Base-by-base conservation (phyloP, 1,284 basidiomycete species). In the Apiotrichum gracile region DNA sequence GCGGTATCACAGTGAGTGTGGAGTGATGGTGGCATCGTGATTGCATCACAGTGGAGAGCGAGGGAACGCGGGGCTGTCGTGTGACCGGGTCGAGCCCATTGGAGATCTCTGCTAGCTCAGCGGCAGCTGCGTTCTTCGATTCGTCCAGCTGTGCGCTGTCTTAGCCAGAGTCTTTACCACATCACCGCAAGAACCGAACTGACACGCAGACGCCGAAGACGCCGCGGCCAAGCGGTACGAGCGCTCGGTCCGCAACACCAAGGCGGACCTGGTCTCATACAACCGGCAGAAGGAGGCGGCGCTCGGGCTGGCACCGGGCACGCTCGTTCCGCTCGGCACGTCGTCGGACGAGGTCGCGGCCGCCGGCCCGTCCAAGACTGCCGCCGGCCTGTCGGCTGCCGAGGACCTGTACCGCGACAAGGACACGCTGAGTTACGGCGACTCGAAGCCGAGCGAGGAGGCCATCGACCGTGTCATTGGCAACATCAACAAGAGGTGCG, bases 401-500 rank as follows among this genome's bases (percentile, higher is more conserved):
- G 89, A 92, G 60, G 83, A 82, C 60, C 78, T 94, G 39, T 96
- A 96, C 72, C 83, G 91, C 53, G 90, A 92, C 63, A 87, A 89
- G 26, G 92, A 94, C 63, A 88, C 85, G 13, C 78, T 96, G 40
- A 80, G 90, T 16, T 97, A 97, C 68, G 94, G 90, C 2, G 91
- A 97, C 70, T 91, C 84, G 77, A 92, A 91, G 67, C 96, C 94
- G 1, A 84, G 81, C 33, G 93, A 98, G 65, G 92, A 94, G 42
- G 92, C 91, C 5, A 87, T 98, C 58, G 96, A 99, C 74, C 79
- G 89, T 22, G 87, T 98, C 17, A 85, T 96, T 21, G 77, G 81
- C 54, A 94, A 97, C 76, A 85, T 99, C 65, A 98, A 97, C 70
- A 80, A 82, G 74, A 94, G 97, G 92, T 90, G 74, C 60, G 90